Percentiles rank a stretch among this genome's conserved stretches.
phyloP scores from a whole-genome alignment of 805 yeast genomes.

The Ogataea methanolica region DNA sequence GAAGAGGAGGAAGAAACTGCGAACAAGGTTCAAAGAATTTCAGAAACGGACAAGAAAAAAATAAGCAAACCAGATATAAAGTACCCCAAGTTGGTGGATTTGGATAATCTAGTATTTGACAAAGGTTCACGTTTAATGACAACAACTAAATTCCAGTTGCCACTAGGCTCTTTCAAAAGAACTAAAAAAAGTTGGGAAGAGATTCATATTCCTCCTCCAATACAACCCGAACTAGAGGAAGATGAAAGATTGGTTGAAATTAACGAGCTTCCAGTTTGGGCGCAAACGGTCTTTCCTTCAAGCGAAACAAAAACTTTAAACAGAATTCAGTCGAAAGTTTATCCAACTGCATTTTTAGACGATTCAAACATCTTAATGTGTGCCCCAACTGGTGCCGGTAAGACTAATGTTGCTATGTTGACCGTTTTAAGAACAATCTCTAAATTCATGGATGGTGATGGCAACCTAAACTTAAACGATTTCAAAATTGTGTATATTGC shows the following conservation, averaged over 20 bases:
- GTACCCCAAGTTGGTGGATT: constrained; percentile 53
- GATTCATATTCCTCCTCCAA: constrained; percentile 87
- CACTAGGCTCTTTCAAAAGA: constrained; percentile 78
- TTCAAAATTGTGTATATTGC: constrained; percentile 87
- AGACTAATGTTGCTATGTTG: constrained; percentile 92
- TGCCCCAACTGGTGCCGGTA: constrained; percentile 99
- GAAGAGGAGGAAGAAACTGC: constrained; percentile 6
- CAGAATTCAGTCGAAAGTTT: constrained; percentile 78
- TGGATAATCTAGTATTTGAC: constrained; percentile 60
- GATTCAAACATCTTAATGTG: constrained; percentile 77
- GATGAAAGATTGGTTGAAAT: constrained; percentile 50
- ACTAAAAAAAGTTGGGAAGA: constrained; percentile 76
- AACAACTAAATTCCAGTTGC: constrained; percentile 63
- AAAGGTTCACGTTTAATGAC: constrained; percentile 71
- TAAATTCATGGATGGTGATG: constrained; percentile 44
- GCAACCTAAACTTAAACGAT: constrained; percentile 45
- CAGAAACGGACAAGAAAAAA: constrained; percentile 7
- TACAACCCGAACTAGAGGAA: constrained; percentile 33
- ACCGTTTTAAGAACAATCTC: constrained; percentile 62
- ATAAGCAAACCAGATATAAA: background rate
- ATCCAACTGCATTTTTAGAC: constrained; percentile 66
- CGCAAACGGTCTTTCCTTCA: constrained; percentile 66
- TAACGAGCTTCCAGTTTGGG: constrained; percentile 74
- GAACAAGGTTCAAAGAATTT: constrained; percentile 7
- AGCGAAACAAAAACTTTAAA: constrained; percentile 66